Evolutionary conservation across 2,329 filamentous ascomycete species (phyloP).

Genomic region (Drechslera avenae): DNA sequence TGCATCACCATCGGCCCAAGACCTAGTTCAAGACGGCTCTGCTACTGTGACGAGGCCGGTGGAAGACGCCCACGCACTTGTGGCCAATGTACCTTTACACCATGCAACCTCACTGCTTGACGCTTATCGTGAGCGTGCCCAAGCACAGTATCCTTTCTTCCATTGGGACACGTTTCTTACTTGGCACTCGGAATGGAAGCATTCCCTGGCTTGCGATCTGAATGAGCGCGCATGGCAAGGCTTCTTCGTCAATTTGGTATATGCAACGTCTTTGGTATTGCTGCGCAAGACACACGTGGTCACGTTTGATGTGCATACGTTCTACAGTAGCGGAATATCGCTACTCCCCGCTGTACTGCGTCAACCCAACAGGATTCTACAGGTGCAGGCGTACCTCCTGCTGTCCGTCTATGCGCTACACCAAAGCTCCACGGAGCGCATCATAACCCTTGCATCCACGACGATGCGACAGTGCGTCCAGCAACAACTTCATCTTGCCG

Average conservation of each 20-base stretch:
- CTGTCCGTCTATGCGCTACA: conserved; percentile 25
- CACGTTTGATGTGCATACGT: conserved; percentile 12
- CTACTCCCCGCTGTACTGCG: conserved; percentile 19
- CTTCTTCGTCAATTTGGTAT: conserved; percentile 26
- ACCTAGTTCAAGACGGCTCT: background rate
- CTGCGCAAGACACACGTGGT: conserved; percentile 12
- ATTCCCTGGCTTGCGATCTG: conserved; percentile 8
- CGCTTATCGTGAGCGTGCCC: conserved; percentile 27
- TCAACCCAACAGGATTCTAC: conserved; percentile 20
- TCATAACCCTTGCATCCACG: conserved; percentile 23
- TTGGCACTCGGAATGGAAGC: conserved; percentile 21
- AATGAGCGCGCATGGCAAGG: conserved; percentile 21
- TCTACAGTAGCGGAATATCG: conserved; percentile 20
- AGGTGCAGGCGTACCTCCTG: conserved; percentile 25
- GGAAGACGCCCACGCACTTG: conserved; percentile 9
- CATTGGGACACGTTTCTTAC: conserved; percentile 22
- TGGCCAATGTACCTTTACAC: conserved; percentile 14
- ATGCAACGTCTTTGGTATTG: conserved; percentile 22
- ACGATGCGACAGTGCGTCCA: conserved; percentile 26
- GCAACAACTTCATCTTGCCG: conserved; percentile 24
- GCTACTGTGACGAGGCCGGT: background rate
- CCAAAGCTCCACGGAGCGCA: conserved; percentile 27
- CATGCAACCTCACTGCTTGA: conserved; percentile 15
- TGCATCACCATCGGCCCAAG: conserved; percentile 16
- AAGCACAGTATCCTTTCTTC: conserved; percentile 27